phyloP scores from a whole-genome alignment of 202 grass and related monocot species.

The Sporobolus alterniflorus region DNA sequence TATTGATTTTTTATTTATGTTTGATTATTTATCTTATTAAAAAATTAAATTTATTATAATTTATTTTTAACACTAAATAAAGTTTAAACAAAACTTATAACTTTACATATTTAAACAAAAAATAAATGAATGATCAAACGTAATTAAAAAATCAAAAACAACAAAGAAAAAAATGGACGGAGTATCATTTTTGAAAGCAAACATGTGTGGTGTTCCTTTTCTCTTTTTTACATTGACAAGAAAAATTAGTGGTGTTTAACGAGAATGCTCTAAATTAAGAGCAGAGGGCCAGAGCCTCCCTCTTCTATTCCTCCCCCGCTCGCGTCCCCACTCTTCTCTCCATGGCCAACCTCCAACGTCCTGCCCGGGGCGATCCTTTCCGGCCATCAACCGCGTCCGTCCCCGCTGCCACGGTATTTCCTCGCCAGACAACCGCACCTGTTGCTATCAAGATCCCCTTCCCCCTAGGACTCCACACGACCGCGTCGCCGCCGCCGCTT shows the following conservation, averaged over 20 bases:
- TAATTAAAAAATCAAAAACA: too few relatives aligned
- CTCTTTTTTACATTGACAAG: not conserved
- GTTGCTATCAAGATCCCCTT: not conserved
- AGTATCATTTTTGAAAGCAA: not conserved
- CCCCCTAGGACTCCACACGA: not conserved
- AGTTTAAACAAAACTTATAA: too few relatives aligned
- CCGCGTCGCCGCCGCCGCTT: not conserved
- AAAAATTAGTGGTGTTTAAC: not conserved
- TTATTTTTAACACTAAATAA: too few relatives aligned
- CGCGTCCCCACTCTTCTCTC: constrained; percentile 25
- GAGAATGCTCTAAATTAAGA: constrained; percentile 21
- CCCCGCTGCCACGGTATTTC: not conserved
- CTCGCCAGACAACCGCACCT: not conserved
- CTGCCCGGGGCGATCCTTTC: constrained; percentile 11
- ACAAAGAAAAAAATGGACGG: too few relatives aligned
- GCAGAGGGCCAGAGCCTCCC: not conserved
- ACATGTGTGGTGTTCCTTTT: not conserved
- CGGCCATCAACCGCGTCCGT: not conserved
- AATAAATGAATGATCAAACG: too few relatives aligned
- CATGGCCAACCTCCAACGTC: constrained; percentile 43
- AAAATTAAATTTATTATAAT: too few relatives aligned
- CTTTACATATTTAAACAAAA: too few relatives aligned
- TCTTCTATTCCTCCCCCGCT: not conserved
- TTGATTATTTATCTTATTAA: too few relatives aligned
- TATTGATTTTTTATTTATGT: too few relatives aligned